These are phyloP conservation scores for Melaleuca alternifolia DNA, from an alignment of 345 rosid genomes.

Conservation along the genomic window DNA sequence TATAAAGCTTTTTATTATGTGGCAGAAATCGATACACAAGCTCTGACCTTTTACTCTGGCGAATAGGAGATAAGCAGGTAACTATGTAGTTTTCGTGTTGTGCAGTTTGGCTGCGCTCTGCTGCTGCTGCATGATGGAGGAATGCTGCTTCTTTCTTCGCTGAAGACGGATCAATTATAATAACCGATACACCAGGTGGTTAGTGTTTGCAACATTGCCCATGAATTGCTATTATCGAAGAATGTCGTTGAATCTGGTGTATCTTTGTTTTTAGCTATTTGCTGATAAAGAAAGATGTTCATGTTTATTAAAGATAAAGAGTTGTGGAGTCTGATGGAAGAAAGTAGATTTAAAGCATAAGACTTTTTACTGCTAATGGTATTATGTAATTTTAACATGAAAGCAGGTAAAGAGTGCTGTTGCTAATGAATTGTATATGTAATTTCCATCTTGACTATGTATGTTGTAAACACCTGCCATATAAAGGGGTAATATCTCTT, in stretches of 20 bases:
- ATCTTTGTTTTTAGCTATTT: not conserved
- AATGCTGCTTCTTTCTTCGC: conserved; percentile 23
- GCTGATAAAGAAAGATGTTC: not conserved
- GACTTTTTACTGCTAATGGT: not conserved
- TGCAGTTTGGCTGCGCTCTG: conserved; percentile 25
- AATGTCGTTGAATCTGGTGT: not conserved
- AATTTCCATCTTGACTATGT: not conserved
- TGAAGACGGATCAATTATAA: not conserved
- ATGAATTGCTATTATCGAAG: not conserved
- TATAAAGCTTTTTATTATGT: not conserved
- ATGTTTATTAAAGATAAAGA: not conserved
- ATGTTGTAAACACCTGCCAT: not conserved
- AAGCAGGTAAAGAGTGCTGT: not conserved
- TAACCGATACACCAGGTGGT: not conserved
- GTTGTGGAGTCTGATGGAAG: not conserved
- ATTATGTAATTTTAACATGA: not conserved
- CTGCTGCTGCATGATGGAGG: conserved; percentile 40
- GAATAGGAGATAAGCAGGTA: not conserved
- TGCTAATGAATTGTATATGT: not conserved
- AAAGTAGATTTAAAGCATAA: not conserved
- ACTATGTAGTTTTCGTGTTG: not conserved
- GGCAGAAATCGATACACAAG: not conserved
- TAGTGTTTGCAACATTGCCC: not conserved
- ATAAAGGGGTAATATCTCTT: not conserved
- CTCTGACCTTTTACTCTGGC: not conserved